Conservation (phyloP, 2,329 filamentous ascomycete species). For the Pseudohalonectria lignicola region DNA sequence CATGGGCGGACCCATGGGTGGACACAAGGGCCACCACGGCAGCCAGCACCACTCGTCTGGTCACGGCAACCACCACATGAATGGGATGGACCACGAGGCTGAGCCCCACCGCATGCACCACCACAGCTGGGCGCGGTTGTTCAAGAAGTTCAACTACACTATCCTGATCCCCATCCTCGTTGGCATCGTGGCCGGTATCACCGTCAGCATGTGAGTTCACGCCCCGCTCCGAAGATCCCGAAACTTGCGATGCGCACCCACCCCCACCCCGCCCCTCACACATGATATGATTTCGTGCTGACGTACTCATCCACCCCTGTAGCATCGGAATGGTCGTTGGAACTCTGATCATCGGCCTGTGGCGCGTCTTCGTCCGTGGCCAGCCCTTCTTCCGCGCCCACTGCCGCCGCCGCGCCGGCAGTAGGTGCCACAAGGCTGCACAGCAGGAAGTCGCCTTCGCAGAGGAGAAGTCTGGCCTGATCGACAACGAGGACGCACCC, state of each 20-base stretch:
- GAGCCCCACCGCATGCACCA: conserved; percentile 9
- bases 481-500: conserved; percentile 23
- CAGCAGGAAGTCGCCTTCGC: conserved; percentile 19
- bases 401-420: conserved; percentile 16
- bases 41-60: conserved; percentile 7
- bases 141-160: conserved; percentile 47
- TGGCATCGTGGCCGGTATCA: conserved; percentile 57
- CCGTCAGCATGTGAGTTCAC: conserved; percentile 47
- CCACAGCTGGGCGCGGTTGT: conserved; percentile 30
- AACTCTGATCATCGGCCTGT: conserved; percentile 47
- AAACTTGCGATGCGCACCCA: no score
- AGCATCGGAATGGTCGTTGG: conserved; percentile 56
- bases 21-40: conserved; percentile 7
- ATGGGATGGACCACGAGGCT: neutral
- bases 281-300: no score
- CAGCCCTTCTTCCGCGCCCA: conserved; percentile 17
- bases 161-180: conserved; percentile 58
- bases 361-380: conserved; percentile 42
- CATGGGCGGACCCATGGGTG: neutral
- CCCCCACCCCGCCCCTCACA: neutral
- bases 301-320: conserved; percentile 1
- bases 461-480: conserved; percentile 40
- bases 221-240: neutral
- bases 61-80: conserved; percentile 1
- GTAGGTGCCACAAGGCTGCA: conserved; percentile 18